Conservation (phyloP, 441 rosid genomes). For the Pelargonium myrrhifolium region DNA sequence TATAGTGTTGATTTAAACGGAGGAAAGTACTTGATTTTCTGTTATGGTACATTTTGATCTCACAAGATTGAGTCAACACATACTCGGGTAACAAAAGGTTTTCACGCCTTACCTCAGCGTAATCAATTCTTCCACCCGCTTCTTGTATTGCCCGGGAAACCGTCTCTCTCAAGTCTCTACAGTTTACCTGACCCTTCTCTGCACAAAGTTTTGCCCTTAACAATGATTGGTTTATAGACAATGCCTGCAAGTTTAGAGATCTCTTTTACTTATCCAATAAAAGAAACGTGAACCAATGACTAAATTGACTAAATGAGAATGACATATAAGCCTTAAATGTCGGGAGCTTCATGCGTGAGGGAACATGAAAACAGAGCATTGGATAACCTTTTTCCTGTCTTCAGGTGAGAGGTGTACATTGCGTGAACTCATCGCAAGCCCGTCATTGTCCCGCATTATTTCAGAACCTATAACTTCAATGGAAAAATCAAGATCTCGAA, state of each 20-base stretch:
- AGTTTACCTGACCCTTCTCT: constrained; percentile 36
- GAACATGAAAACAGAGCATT: too few relatives aligned
- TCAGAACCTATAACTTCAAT: constrained; percentile 64
- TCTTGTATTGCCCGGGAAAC: constrained; percentile 40
- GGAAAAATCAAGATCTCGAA: constrained; percentile 75
- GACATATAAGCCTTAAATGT: not conserved
- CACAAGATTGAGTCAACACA: not conserved
- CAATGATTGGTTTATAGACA: constrained; percentile 66
- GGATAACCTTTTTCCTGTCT: constrained; percentile 55
- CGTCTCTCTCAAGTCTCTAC: constrained; percentile 37
- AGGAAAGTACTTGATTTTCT: not conserved
- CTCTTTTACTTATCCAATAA: not conserved
- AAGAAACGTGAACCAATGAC: not conserved
- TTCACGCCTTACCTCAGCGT: constrained; percentile 54
- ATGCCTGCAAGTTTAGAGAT: constrained; percentile 39
- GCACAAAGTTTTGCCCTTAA: constrained; percentile 43
- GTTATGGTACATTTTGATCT: not conserved
- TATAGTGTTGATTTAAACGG: too few relatives aligned
- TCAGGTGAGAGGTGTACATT: constrained; percentile 64
- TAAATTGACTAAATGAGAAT: not conserved
- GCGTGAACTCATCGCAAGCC: constrained; percentile 86
- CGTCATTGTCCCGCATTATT: constrained; percentile 56
- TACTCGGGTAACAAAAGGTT: not conserved
- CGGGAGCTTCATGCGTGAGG: too few relatives aligned
- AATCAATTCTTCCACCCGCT: constrained; percentile 70